These are phyloP conservation scores for Globisporangium middletonii DNA, from an alignment of 352 stramenopile species.

Conservation along the genomic window DNA sequence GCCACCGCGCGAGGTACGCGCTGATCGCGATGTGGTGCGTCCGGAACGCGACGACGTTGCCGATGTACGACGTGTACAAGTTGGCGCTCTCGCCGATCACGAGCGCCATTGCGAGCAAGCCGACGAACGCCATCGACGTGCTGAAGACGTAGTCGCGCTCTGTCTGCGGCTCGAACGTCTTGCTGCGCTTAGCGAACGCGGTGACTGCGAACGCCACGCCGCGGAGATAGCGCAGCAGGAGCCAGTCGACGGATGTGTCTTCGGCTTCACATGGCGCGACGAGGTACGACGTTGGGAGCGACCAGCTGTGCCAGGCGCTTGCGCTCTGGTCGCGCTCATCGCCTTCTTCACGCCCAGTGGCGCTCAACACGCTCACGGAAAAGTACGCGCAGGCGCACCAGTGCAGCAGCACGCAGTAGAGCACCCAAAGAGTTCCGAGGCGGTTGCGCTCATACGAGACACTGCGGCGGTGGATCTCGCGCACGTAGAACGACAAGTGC, in stretches of 20 bases:
- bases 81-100: conserved; percentile 63
- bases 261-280: conserved; percentile 22
- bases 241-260: conserved; percentile 13
- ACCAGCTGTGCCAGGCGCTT: conserved; percentile 41
- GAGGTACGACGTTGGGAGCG: conserved; percentile 16
- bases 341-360: conserved; percentile 2
- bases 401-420: conserved; percentile 55
- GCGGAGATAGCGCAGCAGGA: conserved; percentile 28
- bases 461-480: conserved; percentile 49
- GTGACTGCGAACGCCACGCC: conserved; percentile 43
- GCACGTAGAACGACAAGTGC: conserved; percentile 48
- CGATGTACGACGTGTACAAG: conserved; percentile 60
- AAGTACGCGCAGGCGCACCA: conserved; percentile 52
- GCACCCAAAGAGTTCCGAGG: conserved; percentile 33
- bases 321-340: too few species aligned
- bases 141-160: conserved; percentile 32
- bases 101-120: conserved; percentile 51
- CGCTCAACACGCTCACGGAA: conserved; percentile 12
- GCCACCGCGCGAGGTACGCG: conserved; percentile 37
- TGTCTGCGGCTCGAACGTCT: conserved; percentile 23
- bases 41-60: conserved; percentile 50
- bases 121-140: conserved; percentile 37
- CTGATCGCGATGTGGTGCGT: conserved; percentile 51
- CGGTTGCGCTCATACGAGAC: conserved; percentile 46
- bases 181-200: conserved; percentile 50